Conservation (phyloP, 1,139 yeast species). For the Oligophagozyma castellii region DNA sequence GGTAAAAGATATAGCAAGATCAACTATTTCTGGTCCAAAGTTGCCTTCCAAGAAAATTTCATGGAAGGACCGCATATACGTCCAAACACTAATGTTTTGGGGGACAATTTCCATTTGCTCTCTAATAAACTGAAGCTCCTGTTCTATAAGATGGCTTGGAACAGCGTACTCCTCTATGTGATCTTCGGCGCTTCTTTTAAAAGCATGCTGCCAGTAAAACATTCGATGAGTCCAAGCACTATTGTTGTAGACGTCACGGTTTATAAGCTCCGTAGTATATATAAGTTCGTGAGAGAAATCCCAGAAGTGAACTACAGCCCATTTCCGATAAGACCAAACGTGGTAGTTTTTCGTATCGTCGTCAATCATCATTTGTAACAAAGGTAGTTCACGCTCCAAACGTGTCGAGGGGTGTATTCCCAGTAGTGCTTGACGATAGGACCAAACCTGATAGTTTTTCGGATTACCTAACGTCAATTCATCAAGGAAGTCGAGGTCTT, state of each 20-base stretch:
- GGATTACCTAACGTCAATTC: conserved; percentile 59
- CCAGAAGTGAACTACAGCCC: conserved; percentile 51
- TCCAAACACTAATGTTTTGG: conserved; percentile 83
- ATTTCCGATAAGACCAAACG: conserved; percentile 85
- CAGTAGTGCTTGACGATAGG: conserved; percentile 58
- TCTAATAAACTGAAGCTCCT: conserved; percentile 36
- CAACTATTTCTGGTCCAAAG: conserved; percentile 28
- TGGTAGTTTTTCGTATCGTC: conserved; percentile 87
- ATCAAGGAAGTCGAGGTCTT: conserved; percentile 69
- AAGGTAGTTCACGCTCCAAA: conserved; percentile 45
- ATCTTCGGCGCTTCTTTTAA: conserved; percentile 9
- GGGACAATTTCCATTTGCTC: conserved; percentile 45
- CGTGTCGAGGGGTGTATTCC: conserved; percentile 28
- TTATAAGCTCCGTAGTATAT: conserved; percentile 38
- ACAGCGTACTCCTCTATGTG: conserved; percentile 8
- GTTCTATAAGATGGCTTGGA: conserved; percentile 14
- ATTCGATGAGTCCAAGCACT: conserved; percentile 90
- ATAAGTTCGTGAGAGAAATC: conserved; percentile 38
- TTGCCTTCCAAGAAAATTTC: conserved; percentile 22
- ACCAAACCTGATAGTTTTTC: conserved; percentile 95
- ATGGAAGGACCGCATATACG: conserved; percentile 53
- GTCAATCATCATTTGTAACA: conserved; percentile 51
- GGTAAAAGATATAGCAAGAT: conserved; percentile 33
- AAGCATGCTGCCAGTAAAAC: conserved; percentile 30
- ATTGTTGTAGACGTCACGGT: conserved; percentile 66